phyloP scores from a whole-genome alignment of 768 basidiomycete species.

The Pleurotus pulmonarius region DNA sequence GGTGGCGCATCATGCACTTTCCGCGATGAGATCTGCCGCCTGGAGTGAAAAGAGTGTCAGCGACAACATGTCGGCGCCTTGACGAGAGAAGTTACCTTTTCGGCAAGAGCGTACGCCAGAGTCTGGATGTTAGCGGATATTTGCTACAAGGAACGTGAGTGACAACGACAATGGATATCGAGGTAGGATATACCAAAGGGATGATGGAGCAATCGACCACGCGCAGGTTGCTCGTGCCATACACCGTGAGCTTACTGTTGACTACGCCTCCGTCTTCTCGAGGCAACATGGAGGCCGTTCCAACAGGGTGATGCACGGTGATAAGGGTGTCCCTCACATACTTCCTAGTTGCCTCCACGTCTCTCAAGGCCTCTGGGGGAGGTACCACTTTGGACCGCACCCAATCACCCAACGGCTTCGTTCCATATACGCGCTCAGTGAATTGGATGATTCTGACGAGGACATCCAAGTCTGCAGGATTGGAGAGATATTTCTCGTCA shows the following conservation, averaged over 20 bases:
- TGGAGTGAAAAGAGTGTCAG: not conserved
- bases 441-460: conserved; percentile 4
- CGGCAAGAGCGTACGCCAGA: conserved; percentile 15
- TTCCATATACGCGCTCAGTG: conserved; percentile 10
- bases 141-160: conserved; percentile 25
- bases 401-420: conserved; percentile 7
- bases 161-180: conserved; percentile 22
- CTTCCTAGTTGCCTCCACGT: conserved; percentile 11
- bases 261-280: conserved; percentile 30
- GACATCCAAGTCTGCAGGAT: conserved; percentile 9
- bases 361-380: not conserved
- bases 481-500: conserved; percentile 13
- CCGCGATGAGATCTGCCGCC: not conserved
- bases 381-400: conserved; percentile 13
- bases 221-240: conserved; percentile 10
- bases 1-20: not conserved
- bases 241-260: conserved; percentile 9
- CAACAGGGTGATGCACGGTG: conserved; percentile 23
- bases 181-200: not conserved
- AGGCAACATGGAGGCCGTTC: conserved; percentile 32
- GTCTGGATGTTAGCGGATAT: conserved; percentile 22
- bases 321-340: conserved; percentile 14
- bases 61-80: no score
- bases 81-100: conserved; percentile 6
- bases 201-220: conserved; percentile 7